phyloP scores from a whole-genome alignment of 257 asterid species.

The Lycium barbarum region DNA sequence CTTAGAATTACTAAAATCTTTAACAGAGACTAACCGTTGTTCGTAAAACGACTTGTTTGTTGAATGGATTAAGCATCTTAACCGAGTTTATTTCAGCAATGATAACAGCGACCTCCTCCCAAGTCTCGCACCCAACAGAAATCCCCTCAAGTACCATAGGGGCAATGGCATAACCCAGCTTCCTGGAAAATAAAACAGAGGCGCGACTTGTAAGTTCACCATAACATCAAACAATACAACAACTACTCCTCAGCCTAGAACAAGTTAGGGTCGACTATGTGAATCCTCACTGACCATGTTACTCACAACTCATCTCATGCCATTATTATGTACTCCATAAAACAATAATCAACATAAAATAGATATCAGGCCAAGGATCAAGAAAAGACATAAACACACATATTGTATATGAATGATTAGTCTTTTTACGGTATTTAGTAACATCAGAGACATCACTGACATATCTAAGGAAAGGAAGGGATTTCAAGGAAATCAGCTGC shows the following conservation, averaged over 20 bases:
- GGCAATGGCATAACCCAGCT: slow-evolving; percentile 68
- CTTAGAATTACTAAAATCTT: slow-evolving; percentile 21
- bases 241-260: neutral
- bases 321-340: neutral
- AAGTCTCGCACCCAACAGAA: slow-evolving; percentile 62
- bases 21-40: slow-evolving; percentile 60
- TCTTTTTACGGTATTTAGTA: neutral
- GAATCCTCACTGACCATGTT: neutral
- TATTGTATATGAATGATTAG: neutral
- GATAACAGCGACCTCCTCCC: slow-evolving; percentile 71
- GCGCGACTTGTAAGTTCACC: slow-evolving; percentile 11
- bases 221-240: slow-evolving; percentile 3
- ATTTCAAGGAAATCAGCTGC: neutral
- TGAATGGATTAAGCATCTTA: slow-evolving; percentile 70
- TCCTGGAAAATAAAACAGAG: slow-evolving; percentile 51
- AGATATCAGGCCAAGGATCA: slow-evolving; percentile 2
- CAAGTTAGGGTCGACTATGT: neutral
- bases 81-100: slow-evolving; percentile 60
- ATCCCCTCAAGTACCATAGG: slow-evolving; percentile 60
- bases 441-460: slow-evolving; percentile 14
- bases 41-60: slow-evolving; percentile 57
- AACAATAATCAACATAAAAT: neutral
- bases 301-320: neutral
- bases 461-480: neutral
- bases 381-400: neutral